Conservation (phyloP, 352 stramenopile genomes). For the Phytophthora tubulina region DNA sequence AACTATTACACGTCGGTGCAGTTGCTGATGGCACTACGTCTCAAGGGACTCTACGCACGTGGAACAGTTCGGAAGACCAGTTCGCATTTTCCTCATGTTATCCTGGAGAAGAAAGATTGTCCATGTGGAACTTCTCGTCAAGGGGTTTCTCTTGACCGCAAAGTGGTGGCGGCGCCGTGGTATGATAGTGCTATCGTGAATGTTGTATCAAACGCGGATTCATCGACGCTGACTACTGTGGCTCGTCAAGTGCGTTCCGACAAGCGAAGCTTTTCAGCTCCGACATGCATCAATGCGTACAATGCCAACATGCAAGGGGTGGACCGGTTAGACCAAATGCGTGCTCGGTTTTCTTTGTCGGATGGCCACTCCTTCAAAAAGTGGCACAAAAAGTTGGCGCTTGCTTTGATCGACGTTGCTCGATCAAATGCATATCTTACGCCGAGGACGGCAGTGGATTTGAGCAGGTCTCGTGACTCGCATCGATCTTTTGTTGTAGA, state of each 20-base stretch:
- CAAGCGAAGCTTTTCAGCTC: too few species aligned
- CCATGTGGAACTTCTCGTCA: slow-evolving; percentile 13
- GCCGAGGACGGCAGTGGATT: neutral
- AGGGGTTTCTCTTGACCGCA: slow-evolving; percentile 19
- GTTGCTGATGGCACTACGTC: slow-evolving; percentile 28
- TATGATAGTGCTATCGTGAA: slow-evolving; percentile 37
- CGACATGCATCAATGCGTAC: too few species aligned
- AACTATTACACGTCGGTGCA: slow-evolving; percentile 52
- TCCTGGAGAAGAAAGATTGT: slow-evolving; percentile 28
- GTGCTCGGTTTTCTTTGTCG: slow-evolving; percentile 32
- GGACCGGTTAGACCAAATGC: slow-evolving; percentile 46
- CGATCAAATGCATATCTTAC: slow-evolving; percentile 35
- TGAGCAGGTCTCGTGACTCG: neutral
- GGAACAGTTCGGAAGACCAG: slow-evolving; percentile 34
- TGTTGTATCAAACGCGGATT: slow-evolving; percentile 38
- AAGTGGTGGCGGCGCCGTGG: slow-evolving; percentile 35
- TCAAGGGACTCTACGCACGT: slow-evolving; percentile 35
- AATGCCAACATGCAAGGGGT: too few species aligned
- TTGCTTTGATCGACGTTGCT: slow-evolving; percentile 35
- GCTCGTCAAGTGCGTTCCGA: too few species aligned
- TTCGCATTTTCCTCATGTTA: slow-evolving; percentile 38
- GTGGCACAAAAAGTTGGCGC: slow-evolving; percentile 40
- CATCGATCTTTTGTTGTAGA: slow-evolving; percentile 10
- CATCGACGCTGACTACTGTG: slow-evolving; percentile 30
- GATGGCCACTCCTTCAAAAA: slow-evolving; percentile 46